Base-by-base conservation (phyloP, 2,329 filamentous ascomycete genomes). In the Phaeosphaeriaceae sp. region DNA sequence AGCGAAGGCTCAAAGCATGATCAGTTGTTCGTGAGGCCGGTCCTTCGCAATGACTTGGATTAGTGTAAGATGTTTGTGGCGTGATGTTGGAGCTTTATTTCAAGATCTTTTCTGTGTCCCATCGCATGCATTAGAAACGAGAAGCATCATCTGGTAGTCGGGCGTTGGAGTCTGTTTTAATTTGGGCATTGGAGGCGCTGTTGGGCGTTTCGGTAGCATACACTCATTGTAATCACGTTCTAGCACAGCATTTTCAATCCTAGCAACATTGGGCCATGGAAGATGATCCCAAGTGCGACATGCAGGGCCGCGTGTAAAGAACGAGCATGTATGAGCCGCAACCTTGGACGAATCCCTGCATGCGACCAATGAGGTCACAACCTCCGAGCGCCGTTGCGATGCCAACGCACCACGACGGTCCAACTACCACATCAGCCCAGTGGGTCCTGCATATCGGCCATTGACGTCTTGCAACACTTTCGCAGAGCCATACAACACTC, bases 1-100 rank as follows among this genome's bases (percentile, higher is more conserved):
- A 86, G 73, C 81, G 82, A 63, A 81, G 87, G 64, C 72, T 89
- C 63, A 89, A 89, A 73, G 85, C 86, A 45, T 87, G 51, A 62
- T 51, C 11, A 25, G 20, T 17, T 11, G 48, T 41, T 17, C 20
- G 11, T 19, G 7, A 36, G 21, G 48, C 48, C 41, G 31, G 48
- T 50, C n/a, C 33, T 50, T 19, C 10, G 48, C 31, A 11, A 13
- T 13, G 31, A 36, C 13, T 27, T 36, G 25, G 19, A 7, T 11
- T 3, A 19, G 24, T 52, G 24, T 20, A 21, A 1, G 42, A 53
- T 53, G 20, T 19, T 47, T 19, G 44, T 25, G 44, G 20, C n/a
- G n/a, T 46, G 13, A 44, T 22, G 20, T 24, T 40, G 20, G 44
- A 41, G 44, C 15, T 11, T 48, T 48, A 27, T 48, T 48, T n/a